These are phyloP conservation scores for Aphanocladium album DNA, from an alignment of 2,329 filamentous ascomycete genomes.

Conservation along the genomic window DNA sequence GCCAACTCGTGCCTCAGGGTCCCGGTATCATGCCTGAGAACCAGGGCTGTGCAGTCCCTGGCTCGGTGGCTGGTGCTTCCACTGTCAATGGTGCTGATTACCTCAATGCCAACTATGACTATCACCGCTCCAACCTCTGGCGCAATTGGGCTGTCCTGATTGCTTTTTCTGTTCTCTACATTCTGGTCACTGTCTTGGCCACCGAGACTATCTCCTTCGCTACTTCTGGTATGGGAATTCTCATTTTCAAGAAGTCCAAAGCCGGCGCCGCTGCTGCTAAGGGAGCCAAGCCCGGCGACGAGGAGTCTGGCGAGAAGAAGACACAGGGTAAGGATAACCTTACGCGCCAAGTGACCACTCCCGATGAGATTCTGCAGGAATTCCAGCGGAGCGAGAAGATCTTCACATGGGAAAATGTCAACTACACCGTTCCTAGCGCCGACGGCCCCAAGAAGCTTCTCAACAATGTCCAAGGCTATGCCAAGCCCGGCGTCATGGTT, in stretches of 20 bases:
- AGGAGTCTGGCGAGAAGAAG: constrained; percentile 24
- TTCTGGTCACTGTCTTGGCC: constrained; percentile 63
- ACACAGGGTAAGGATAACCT: constrained; percentile 23
- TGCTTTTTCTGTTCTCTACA: constrained; percentile 66
- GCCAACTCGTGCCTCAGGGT: constrained; percentile 43
- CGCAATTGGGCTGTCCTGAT: constrained; percentile 71
- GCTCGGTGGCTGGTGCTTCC: constrained; percentile 42
- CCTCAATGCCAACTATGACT: constrained; percentile 47
- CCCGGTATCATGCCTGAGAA: constrained; percentile 35
- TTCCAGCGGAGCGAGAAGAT: constrained; percentile 55
- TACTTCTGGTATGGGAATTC: constrained; percentile 57
- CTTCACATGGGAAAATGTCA: constrained; percentile 67
- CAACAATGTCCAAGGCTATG: constrained; percentile 63
- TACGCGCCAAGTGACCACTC: constrained; percentile 9
- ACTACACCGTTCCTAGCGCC: constrained; percentile 61
- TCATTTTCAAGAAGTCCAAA: constrained; percentile 67
- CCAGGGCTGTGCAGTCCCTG: constrained; percentile 51
- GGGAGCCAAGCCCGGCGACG: constrained; percentile 22
- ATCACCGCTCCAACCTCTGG: constrained; percentile 54
- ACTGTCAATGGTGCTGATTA: constrained; percentile 51
- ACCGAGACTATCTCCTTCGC: constrained; percentile 63
- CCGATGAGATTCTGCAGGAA: constrained; percentile 36
- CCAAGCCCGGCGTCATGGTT: constrained; percentile 73
- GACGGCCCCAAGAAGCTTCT: constrained; percentile 29
- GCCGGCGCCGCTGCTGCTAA: constrained; percentile 46